These are phyloP conservation scores for Colletotrichum noveboracense DNA, from an alignment of 2,329 filamentous ascomycete species.

Conservation along the genomic window DNA sequence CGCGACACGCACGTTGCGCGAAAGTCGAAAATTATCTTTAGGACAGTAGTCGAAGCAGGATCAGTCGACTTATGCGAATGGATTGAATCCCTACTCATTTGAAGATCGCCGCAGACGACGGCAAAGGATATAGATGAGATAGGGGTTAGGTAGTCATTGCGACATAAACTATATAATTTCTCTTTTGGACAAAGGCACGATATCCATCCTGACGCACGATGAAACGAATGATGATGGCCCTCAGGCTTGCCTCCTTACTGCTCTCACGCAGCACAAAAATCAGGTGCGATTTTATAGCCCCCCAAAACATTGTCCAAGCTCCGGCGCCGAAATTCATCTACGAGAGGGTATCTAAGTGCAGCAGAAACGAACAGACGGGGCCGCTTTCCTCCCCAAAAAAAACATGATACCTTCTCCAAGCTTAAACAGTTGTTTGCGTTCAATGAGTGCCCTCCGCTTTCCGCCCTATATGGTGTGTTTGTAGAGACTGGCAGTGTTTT, in stretches of 20 bases:
- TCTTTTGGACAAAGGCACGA: neutral
- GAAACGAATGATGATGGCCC: conserved; percentile 16
- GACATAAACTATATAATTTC: neutral
- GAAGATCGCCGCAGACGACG: neutral
- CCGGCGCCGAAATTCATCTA: conserved; percentile 19
- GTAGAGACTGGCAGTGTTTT: neutral
- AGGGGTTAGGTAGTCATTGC: conserved; percentile 2
- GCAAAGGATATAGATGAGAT: neutral
- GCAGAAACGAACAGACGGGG: conserved; percentile 19
- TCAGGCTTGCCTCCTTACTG: neutral
- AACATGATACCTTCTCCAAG: neutral
- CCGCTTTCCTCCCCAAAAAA: conserved; percentile 1
- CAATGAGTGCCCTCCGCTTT: neutral
- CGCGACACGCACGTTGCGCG: neutral
- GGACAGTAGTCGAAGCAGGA: neutral
- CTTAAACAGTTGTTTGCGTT: neutral
- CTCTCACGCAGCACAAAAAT: neutral
- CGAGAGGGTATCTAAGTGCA: conserved; percentile 25
- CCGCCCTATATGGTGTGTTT: neutral
- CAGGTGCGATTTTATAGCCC: conserved; percentile 3
- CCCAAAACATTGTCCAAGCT: neutral
- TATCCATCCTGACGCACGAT: neutral
- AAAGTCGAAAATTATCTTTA: neutral
- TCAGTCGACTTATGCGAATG: neutral
- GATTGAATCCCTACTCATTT: neutral